A percentile compares a stretch with the other conserved stretches of the same genome.
phyloP scores from a whole-genome alignment of 306 rosid genomes.

The Prunus padus region DNA sequence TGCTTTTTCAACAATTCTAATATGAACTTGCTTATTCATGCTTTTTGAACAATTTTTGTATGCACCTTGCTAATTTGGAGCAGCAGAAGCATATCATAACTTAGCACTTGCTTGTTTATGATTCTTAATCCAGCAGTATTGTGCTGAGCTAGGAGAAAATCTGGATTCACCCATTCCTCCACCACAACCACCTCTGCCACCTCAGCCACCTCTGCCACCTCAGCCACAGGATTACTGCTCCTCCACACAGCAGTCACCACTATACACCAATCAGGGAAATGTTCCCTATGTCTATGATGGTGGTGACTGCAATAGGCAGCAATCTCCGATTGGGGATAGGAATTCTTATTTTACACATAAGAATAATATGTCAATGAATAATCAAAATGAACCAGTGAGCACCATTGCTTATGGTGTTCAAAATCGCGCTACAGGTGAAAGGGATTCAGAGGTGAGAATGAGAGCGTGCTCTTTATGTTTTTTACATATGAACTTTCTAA shows the following conservation, averaged over 20 bases:
- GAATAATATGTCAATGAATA: neutral
- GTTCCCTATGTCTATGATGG: neutral
- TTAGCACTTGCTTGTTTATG: constrained; percentile 16
- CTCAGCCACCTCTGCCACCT: neutral
- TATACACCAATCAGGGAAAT: neutral
- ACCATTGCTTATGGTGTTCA: neutral
- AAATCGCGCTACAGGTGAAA: neutral
- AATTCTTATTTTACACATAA: neutral
- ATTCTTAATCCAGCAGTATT: constrained; percentile 26
- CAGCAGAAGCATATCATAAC: constrained; percentile 5
- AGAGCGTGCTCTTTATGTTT: neutral
- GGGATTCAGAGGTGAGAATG: constrained; percentile 34
- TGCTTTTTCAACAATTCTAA: too few relatives aligned
- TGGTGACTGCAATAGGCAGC: neutral
- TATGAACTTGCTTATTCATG: too few relatives aligned
- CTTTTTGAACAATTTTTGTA: neutral
- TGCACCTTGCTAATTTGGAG: neutral
- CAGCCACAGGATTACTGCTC: neutral
- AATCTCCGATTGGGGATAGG: neutral
- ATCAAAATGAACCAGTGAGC: neutral
- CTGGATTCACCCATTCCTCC: constrained; percentile 3
- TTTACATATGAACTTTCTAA: neutral
- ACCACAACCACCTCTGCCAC: neutral
- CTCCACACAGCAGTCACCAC: neutral
- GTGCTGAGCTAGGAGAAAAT: neutral